Evolutionary conservation across 441 rosid genomes (phyloP).

Genomic region (Arabidopsis hybrid): DNA sequence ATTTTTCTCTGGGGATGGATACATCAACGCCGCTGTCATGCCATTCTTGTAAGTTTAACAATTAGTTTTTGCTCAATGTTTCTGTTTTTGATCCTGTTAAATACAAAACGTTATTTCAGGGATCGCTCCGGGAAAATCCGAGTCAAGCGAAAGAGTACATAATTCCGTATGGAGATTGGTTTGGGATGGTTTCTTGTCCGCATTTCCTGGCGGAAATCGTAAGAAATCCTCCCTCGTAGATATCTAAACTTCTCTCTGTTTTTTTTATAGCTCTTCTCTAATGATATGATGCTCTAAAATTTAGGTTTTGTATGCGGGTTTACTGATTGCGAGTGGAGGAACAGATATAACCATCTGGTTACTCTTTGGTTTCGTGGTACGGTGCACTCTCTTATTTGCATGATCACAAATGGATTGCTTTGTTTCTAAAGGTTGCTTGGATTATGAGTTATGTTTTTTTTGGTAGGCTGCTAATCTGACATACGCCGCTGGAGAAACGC

Average conservation of each 20-base stretch:
- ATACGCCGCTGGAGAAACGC: conserved; percentile 76
- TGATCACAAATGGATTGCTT: not conserved
- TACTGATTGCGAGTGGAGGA: conserved; percentile 82
- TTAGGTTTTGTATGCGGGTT: conserved; percentile 68
- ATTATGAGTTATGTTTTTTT: not conserved
- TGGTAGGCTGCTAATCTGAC: conserved; percentile 70
- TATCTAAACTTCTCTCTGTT: not conserved
- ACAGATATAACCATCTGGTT: conserved; percentile 67
- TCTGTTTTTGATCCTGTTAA: conserved; percentile 13
- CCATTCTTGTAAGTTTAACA: conserved; percentile 59
- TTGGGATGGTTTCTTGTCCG: conserved; percentile 75
- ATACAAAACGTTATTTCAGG: conserved; percentile 46
- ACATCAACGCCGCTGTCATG: conserved; percentile 68
- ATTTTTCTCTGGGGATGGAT: conserved; percentile 76
- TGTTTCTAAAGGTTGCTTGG: conserved; percentile 18
- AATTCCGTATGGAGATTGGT: conserved; percentile 84
- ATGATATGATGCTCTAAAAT: conserved; percentile 16
- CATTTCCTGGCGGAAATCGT: conserved; percentile 90
- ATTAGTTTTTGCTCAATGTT: not conserved
- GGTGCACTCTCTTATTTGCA: not conserved
- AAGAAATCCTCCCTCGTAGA: conserved; percentile 19
- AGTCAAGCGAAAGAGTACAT: conserved; percentile 54
- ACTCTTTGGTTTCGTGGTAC: conserved; percentile 71
- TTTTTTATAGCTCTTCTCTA: not conserved
- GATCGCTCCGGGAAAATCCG: conserved; percentile 51